Conservation (phyloP, 1,284 basidiomycete genomes). For the Caloboletus firmus region DNA sequence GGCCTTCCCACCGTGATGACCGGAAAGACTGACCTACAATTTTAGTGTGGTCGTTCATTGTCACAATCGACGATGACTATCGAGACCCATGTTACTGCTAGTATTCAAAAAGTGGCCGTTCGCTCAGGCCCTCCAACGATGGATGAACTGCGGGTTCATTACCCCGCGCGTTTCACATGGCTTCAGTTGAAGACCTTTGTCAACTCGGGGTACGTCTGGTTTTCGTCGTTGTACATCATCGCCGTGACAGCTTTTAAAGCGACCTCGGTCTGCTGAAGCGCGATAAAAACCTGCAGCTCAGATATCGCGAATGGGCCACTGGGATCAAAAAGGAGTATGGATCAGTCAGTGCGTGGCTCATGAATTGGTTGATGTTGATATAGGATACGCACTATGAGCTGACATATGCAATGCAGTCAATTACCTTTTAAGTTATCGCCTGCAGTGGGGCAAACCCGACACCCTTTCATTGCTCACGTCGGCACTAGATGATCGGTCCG, state of each 20-base stretch:
- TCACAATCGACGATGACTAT: conserved; percentile 27
- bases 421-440: conserved; percentile 61
- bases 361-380: neutral
- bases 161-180: conserved; percentile 76
- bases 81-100: conserved; percentile 12
- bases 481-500: conserved; percentile 33
- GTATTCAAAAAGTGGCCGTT: neutral
- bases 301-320: conserved; percentile 62
- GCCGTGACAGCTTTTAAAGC: conserved; percentile 37
- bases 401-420: conserved; percentile 46
- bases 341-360: conserved; percentile 52
- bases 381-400: neutral
- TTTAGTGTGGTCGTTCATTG: neutral
- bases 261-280: conserved; percentile 77
- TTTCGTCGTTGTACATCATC: neutral
- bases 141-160: conserved; percentile 64
- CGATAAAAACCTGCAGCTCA: conserved; percentile 62
- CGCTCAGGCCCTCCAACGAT: conserved; percentile 57
- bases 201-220: conserved; percentile 60
- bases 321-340: conserved; percentile 61
- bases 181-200: conserved; percentile 70
- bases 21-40: neutral
- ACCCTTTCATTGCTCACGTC: conserved; percentile 55
- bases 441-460: conserved; percentile 74
- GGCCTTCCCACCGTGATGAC: neutral